Evolutionary conservation across 2,329 filamentous ascomycete species (phyloP), one percentile per base, ranked within the genome.

Genomic region (Ciborinia camelliae): DNA sequence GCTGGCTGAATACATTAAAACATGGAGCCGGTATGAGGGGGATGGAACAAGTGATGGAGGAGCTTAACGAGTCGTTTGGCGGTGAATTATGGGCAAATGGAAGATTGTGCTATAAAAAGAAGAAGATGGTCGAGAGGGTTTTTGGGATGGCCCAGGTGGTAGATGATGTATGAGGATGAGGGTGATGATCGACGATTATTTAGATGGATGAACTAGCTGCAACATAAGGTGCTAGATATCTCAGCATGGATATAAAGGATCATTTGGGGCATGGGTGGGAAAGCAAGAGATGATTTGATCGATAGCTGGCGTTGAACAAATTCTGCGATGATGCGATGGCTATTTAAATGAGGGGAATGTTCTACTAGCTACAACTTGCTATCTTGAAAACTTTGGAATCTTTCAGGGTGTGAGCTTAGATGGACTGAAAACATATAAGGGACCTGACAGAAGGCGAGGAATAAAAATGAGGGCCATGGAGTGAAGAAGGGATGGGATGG

Each of bases 21-120:
- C 43, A 37, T 35, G 54, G 54, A 15, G 35, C 18, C 35, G n/a
- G 30, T 30, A n/a, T 52, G 30, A 23, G 30, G 10, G 26, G 8
- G 23, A 61, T 64, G 47, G 47, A 52, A 15, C 30, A 39, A 18
- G 51, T 62, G 15, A 39, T 65, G 52, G n/a, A 23, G 43, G 66
- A 61, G 62, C 30, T 66, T 1, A 32, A 60, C 23, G 23, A 59
- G 8, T 51, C 45, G 3, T 66, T 66, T 35, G 64, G 60, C 8
- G 61, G 64, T 3, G 55, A 64, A 32, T 30, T 68, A 35, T 68
- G 60, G 66, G 54, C 59, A 39, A 62, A 68, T 59, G 66, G 64
- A 1, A 23, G n/a, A 2, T 57, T 66, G 39, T 54, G 64, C 41
- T 65, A 62, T 35, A 39, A 53, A 48, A 57, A 47, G 12, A 7